These are phyloP conservation scores for Tetrahymena elliotti DNA, from an alignment of 73 alveolate genomes.

Conservation along the genomic window DNA sequence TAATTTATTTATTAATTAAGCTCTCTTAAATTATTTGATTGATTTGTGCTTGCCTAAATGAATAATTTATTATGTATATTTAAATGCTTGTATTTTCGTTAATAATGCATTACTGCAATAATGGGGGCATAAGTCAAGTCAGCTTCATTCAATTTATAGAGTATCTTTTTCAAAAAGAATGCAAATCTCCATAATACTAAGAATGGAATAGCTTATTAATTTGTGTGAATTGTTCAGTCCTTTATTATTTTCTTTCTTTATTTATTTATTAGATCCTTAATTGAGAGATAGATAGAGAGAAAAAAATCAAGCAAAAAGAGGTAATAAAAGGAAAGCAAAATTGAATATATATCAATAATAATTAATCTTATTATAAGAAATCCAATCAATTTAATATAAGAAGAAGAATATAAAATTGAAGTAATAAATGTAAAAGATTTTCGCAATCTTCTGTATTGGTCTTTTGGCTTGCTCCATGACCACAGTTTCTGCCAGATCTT, in stretches of 20 bases:
- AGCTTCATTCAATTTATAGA: background rate
- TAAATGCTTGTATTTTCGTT: background rate
- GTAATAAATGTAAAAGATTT: background rate
- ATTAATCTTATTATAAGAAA: background rate
- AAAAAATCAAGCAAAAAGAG: background rate
- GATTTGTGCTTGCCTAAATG: background rate
- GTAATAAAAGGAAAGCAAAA: background rate
- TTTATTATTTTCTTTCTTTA: background rate
- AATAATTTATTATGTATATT: background rate
- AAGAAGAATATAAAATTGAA: background rate
- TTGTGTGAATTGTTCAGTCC: background rate
- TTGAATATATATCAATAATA: background rate
- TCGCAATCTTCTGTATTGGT: background rate
- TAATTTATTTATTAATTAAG: background rate
- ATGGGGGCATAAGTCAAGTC: background rate
- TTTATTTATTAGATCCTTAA: background rate
- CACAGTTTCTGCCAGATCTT: background rate
- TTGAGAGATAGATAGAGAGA: background rate
- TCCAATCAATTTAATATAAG: background rate
- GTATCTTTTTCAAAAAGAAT: background rate
- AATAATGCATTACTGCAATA: background rate
- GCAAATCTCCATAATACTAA: background rate
- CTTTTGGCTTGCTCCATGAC: constrained; percentile 3
- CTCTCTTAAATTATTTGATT: background rate
- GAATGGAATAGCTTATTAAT: background rate